Conservation (phyloP, 2,329 filamentous ascomycete genomes). For the Penicillium sclerotiorum region DNA sequence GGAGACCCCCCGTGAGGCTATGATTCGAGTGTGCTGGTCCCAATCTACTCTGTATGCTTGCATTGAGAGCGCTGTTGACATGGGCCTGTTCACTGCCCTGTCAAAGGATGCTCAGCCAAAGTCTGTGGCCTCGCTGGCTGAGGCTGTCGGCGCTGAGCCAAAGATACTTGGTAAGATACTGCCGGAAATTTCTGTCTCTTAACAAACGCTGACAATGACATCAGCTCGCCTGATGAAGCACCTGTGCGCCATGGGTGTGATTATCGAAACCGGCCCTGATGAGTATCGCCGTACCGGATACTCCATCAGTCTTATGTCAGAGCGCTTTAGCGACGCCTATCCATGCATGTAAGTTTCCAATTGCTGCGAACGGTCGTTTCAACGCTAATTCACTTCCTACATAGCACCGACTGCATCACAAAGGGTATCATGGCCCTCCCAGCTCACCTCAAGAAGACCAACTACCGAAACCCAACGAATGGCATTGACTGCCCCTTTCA, state of each 20-base stretch:
- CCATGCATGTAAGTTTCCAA: constrained; percentile 17
- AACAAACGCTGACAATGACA: neutral
- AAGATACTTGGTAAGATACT: constrained; percentile 14
- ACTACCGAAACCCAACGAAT: neutral
- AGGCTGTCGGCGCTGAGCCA: constrained; percentile 8
- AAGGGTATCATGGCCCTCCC: neutral
- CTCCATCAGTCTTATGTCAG: constrained; percentile 11
- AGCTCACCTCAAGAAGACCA: neutral
- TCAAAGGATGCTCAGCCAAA: constrained; percentile 11
- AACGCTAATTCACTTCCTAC: neutral
- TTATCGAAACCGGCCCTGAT: constrained; percentile 19
- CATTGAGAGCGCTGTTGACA: constrained; percentile 21
- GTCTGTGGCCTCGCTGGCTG: constrained; percentile 19
- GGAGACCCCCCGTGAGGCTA: constrained; percentile 33
- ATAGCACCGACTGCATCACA: neutral
- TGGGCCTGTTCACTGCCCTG: constrained; percentile 18
- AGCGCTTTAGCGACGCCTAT: constrained; percentile 20
- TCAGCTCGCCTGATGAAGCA: constrained; percentile 22
- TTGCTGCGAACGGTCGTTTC: neutral
- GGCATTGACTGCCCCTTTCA: neutral
- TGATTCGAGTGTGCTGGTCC: constrained; percentile 31
- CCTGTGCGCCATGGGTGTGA: constrained; percentile 17
- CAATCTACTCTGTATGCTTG: constrained; percentile 17
- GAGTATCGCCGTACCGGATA: constrained; percentile 17
- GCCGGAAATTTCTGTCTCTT: neutral